Evolutionary conservation across 1,284 basidiomycete species (phyloP).

Genomic region (Ceratobasidium sp.): DNA sequence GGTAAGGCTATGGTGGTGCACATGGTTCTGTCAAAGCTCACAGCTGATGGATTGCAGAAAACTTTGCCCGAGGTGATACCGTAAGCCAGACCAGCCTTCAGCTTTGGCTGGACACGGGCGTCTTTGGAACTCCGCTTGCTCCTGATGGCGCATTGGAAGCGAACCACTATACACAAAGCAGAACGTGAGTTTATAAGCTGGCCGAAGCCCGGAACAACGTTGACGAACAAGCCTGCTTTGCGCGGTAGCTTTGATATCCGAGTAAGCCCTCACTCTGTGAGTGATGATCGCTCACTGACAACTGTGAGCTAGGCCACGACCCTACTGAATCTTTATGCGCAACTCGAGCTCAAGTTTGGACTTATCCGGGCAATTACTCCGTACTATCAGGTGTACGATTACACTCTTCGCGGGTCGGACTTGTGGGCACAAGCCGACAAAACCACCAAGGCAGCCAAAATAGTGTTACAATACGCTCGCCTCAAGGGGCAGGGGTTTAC

Average conservation of each 20-base stretch:
- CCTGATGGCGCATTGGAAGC: constrained; percentile 41
- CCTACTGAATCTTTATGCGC: constrained; percentile 59
- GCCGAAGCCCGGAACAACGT: constrained; percentile 86
- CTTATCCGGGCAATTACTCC: constrained; percentile 59
- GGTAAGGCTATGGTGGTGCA: constrained; percentile 2
- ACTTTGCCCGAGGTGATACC: constrained; percentile 45
- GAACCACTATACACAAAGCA: constrained; percentile 41
- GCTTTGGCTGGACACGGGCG: constrained; percentile 27
- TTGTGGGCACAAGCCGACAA: constrained; percentile 53
- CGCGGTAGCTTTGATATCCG: constrained; percentile 83
- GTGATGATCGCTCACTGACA: not conserved
- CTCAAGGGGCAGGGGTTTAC: constrained; percentile 1
- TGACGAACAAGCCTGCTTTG: constrained; percentile 71
- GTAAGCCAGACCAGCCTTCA: constrained; percentile 12
- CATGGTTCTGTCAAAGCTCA: not conserved
- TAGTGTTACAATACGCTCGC: constrained; percentile 50
- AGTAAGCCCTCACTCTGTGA: constrained; percentile 64
- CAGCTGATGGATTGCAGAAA: constrained; percentile 22
- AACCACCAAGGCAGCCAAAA: constrained; percentile 52
- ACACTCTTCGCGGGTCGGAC: constrained; percentile 50
- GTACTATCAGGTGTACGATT: constrained; percentile 57
- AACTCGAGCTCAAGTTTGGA: constrained; percentile 59
- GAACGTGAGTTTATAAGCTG: constrained; percentile 18
- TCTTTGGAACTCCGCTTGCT: constrained; percentile 31
- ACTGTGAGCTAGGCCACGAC: constrained; percentile 55